Evolutionary conservation across 768 basidiomycete genomes (phyloP).

Genomic region (Exidia glandulosa): DNA sequence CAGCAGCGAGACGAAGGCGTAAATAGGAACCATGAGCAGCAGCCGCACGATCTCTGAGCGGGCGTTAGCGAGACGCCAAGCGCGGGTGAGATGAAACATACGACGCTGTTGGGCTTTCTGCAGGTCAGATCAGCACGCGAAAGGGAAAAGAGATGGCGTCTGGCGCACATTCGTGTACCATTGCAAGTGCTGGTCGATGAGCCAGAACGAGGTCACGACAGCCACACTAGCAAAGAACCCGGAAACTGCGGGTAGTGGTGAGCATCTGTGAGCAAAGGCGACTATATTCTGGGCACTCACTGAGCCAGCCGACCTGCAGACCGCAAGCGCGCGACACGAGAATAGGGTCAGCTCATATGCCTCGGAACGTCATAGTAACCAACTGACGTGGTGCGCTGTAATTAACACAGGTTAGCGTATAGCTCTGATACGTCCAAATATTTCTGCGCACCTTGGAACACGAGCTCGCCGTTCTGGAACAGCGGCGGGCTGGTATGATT

Average conservation of each 20-base stretch:
- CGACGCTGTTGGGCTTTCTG: slow-evolving; percentile 65
- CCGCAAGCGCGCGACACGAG: neutral
- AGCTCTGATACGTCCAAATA: neutral
- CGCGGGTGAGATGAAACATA: slow-evolving; percentile 16
- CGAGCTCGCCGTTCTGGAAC: slow-evolving; percentile 48
- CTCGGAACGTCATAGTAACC: neutral
- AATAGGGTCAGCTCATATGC: neutral
- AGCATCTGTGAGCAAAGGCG: too few relatives aligned
- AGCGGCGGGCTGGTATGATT: slow-evolving; percentile 42
- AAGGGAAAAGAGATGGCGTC: neutral
- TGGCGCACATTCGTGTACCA: slow-evolving; percentile 59
- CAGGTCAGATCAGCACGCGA: neutral
- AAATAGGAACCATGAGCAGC: slow-evolving; percentile 70
- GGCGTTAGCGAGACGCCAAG: neutral
- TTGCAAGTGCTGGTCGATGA: slow-evolving; percentile 59
- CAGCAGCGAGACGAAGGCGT: slow-evolving; percentile 53
- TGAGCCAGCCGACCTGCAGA: slow-evolving; percentile 42
- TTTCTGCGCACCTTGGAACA: slow-evolving; percentile 44
- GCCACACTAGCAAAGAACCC: slow-evolving; percentile 49
- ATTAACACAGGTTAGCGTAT: neutral
- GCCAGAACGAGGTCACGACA: slow-evolving; percentile 51
- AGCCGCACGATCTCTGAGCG: slow-evolving; percentile 66
- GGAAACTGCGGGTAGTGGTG: slow-evolving; percentile 21
- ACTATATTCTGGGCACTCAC: neutral
- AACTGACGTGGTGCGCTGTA: slow-evolving; percentile 43